These are phyloP conservation scores for Paecilomyces dactylethromorphus DNA, from an alignment of 2,329 filamentous ascomycete species.

Conservation along the genomic window DNA sequence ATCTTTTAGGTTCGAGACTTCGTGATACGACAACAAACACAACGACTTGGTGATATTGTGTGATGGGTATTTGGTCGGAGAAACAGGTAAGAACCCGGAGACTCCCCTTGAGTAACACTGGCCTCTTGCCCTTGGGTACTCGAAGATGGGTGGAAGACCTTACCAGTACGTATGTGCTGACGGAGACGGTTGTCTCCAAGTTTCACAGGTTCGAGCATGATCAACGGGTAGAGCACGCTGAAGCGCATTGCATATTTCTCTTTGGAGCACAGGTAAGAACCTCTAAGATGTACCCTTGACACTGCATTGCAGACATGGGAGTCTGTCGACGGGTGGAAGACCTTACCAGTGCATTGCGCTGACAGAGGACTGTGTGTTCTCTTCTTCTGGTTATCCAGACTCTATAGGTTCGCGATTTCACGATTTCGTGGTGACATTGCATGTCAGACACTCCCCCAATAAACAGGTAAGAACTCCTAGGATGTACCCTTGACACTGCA, in stretches of 20 bases:
- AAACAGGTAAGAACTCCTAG: too few species aligned
- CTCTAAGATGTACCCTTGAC: too few species aligned
- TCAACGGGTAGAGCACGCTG: too few species aligned
- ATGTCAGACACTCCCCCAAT: too few species aligned
- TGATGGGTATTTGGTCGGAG: not conserved
- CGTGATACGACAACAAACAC: not conserved
- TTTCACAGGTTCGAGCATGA: not conserved
- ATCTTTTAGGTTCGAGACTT: not conserved
- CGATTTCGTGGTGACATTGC: not conserved
- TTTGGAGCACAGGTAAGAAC: too few species aligned
- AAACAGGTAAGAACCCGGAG: not conserved
- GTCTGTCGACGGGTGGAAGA: conserved; percentile 4
- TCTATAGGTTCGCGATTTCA: not conserved
- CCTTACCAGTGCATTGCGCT: conserved; percentile 5
- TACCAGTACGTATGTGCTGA: not conserved
- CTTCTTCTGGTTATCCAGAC: not conserved
- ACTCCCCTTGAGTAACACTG: not conserved
- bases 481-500: too few species aligned
- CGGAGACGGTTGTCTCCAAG: conserved; percentile 1
- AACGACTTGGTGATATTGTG: not conserved
- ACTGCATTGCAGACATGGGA: too few species aligned
- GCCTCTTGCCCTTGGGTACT: not conserved
- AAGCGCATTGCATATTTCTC: too few species aligned
- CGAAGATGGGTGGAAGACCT: not conserved
- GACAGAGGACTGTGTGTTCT: not conserved